Base-by-base conservation (phyloP, 2,329 filamentous ascomycete species). In the Fusarium clavum region DNA sequence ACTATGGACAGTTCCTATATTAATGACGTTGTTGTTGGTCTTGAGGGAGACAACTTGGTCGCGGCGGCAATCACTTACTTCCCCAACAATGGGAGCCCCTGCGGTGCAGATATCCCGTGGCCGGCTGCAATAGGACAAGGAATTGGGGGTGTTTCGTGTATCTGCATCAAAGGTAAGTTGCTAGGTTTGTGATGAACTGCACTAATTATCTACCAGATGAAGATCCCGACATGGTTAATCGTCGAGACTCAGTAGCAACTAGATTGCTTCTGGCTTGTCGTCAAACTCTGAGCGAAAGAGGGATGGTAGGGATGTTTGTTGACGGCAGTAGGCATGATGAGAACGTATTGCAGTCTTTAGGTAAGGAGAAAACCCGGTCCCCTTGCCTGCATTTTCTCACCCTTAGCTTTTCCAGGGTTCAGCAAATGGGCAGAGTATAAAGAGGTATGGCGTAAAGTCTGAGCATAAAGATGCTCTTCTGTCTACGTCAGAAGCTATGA, bases 141-240 rank as follows among this genome's bases (percentile, higher is more conserved):
- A 62, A 83, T 88, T 44, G 88, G 87, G 47, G 88, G 88, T 27
- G 83, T 88, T 38, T 84, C 87, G n/a, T 90, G 88, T 76, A 85
- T 90, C 55, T 89, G 85, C 77, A 84, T 89, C 67, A 79, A 81
- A 74, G 85, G 88, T 88, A 76, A 64, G 85, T 81, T 41, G 25
- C 47, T 48, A 22, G 14, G 20, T 14, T 41, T 20, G n/a, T 27
- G 22, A 16, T 20, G 32, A 66, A 25, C 14, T 32, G 41, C 20
- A 48, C 71, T 74, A 30, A 71, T 45, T 14, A 8, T 32, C 9
- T 25, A 49, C 53, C n/a, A 86, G 84, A 85, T 49, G 81, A 83
- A 20, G 79, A 83, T 64, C 77, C 80, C 5, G 79, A 81, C 18
- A 79, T 81, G 70, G 79, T 80, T 22, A 83, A 80, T 57, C 82